Conservation (phyloP, 257 asterid species). For the Hygrophila difformis region DNA sequence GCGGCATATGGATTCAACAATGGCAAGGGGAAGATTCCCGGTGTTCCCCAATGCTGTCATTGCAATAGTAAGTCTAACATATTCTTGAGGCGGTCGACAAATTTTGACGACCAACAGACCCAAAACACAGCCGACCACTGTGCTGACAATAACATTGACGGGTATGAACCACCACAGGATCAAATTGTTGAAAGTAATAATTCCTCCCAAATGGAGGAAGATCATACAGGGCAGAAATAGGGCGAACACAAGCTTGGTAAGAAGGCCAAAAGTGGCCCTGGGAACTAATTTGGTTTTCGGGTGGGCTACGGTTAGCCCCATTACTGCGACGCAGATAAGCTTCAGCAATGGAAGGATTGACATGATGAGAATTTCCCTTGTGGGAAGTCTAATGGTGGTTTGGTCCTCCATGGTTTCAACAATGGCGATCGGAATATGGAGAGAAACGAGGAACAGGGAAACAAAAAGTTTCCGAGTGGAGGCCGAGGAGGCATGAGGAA, state of each 20-base stretch:
- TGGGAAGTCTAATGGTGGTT: no score
- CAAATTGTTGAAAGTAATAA: slow-evolving; percentile 60
- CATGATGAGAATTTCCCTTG: no score
- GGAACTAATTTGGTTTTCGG: slow-evolving; percentile 64
- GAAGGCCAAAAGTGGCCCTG: slow-evolving; percentile 80
- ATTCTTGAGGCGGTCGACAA: slow-evolving; percentile 87
- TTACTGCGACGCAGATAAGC: no score
- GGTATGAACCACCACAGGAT: slow-evolving; percentile 83
- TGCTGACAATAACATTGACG: slow-evolving; percentile 82
- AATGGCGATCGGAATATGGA: no score
- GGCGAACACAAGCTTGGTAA: slow-evolving; percentile 82
- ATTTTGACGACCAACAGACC: slow-evolving; percentile 66
- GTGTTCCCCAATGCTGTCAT: slow-evolving; percentile 93
- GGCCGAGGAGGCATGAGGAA: no score
- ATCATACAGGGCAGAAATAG: slow-evolving; percentile 76
- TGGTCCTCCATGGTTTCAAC: no score
- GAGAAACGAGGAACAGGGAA: no score
- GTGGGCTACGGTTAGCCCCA: no score
- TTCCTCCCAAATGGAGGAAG: slow-evolving; percentile 76
- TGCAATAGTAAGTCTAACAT: slow-evolving; percentile 56
- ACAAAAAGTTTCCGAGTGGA: no score
- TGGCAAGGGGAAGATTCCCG: slow-evolving; percentile 80
- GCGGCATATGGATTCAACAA: no score
- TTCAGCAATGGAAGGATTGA: no score
- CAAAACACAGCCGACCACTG: slow-evolving; percentile 63